Percentiles rank a stretch among this genome's conserved stretches.
phyloP scores from a whole-genome alignment of 2,329 filamentous ascomycete genomes.

The Ceratocystis alfenasii region DNA sequence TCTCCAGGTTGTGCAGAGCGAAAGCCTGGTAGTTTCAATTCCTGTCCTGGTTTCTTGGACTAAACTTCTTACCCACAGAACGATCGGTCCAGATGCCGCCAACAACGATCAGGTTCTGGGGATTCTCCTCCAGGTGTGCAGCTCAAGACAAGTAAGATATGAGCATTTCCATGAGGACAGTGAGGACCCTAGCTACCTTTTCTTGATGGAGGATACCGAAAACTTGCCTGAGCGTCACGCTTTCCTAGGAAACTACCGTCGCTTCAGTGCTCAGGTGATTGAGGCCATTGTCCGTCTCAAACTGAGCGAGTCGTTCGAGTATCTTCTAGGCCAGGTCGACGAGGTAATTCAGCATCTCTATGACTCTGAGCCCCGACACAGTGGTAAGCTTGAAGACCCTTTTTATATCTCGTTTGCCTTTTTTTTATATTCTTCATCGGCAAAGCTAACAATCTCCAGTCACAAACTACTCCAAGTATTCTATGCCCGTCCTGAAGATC shows the following conservation, averaged over 20 bases:
- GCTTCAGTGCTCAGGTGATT: slow-evolving; percentile 79
- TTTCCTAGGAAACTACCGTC: slow-evolving; percentile 87
- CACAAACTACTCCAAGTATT: slow-evolving; percentile 54
- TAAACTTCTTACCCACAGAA: slow-evolving; percentile 59
- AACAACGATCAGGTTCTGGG: slow-evolving; percentile 52
- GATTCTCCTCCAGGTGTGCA: slow-evolving; percentile 70
- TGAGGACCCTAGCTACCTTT: slow-evolving; percentile 64
- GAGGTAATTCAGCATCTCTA: slow-evolving; percentile 64
- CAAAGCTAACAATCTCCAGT: slow-evolving; percentile 29
- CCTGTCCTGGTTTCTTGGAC: slow-evolving; percentile 86
- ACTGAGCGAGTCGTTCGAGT: slow-evolving; percentile 70
- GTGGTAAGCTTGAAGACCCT: slow-evolving; percentile 37
- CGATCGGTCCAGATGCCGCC: slow-evolving; percentile 53
- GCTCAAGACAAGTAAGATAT: slow-evolving; percentile 71
- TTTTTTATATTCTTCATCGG: neutral
- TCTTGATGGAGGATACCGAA: slow-evolving; percentile 87
- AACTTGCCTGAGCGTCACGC: slow-evolving; percentile 87
- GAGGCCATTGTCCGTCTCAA: slow-evolving; percentile 74
- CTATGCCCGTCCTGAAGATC: slow-evolving; percentile 60
- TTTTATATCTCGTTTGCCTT: neutral
- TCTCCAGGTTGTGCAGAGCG: slow-evolving; percentile 65
- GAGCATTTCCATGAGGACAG: slow-evolving; percentile 75
- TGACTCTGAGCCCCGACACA: slow-evolving; percentile 53
- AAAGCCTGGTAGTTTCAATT: slow-evolving; percentile 86
- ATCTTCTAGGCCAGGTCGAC: slow-evolving; percentile 74